Percentiles rank a stretch among this genome's conserved stretches.
Conservation (phyloP, 768 basidiomycete genomes). For the Termitomyces sp. region DNA sequence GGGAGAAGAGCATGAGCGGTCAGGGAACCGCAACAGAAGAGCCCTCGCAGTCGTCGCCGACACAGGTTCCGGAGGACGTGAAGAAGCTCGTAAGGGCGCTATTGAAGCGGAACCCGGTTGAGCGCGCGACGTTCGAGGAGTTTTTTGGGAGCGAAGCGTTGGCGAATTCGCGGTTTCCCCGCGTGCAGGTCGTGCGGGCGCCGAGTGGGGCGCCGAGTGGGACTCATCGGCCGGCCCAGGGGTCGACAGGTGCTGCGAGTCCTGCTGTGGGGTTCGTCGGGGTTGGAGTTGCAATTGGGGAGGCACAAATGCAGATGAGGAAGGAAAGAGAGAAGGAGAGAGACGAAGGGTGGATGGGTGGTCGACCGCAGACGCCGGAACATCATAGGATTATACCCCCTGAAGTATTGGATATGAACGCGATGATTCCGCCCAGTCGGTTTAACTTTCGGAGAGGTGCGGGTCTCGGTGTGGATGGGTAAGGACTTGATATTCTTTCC, state of each 20-base stretch:
- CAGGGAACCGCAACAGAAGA: constrained; percentile 24
- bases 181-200: constrained; percentile 35
- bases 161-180: constrained; percentile 72
- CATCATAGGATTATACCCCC: constrained; percentile 57
- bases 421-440: constrained; percentile 61
- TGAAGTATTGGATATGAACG: not conserved
- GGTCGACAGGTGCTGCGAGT: not conserved
- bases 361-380: not conserved
- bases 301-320: not conserved
- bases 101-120: constrained; percentile 76
- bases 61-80: constrained; percentile 71
- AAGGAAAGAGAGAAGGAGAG: constrained; percentile 21
- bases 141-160: constrained; percentile 84
- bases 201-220: constrained; percentile 11
- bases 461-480: constrained; percentile 12
- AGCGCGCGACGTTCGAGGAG: constrained; percentile 86
- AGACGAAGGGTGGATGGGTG: constrained; percentile 22
- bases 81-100: constrained; percentile 84
- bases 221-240: not conserved
- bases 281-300: constrained; percentile 9
- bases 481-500: constrained; percentile 14
- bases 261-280: constrained; percentile 15
- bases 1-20: no score
- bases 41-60: not conserved
- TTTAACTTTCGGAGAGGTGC: constrained; percentile 57